phyloP scores from a whole-genome alignment of 2,329 filamentous ascomycete genomes.

The Zymoseptoria brevis region DNA sequence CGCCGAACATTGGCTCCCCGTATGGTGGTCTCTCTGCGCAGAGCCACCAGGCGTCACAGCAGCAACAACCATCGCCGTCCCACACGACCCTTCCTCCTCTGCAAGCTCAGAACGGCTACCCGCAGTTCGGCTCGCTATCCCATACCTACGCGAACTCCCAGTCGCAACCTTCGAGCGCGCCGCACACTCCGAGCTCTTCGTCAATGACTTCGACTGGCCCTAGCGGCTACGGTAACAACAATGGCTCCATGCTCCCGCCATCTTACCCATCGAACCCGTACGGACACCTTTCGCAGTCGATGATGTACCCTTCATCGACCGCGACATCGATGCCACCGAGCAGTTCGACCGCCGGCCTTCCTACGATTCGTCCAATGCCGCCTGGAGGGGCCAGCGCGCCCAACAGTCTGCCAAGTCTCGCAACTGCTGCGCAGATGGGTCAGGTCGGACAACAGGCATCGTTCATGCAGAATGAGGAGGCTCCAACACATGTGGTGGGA shows the following conservation, averaged over 20 bases:
- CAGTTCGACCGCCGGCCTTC: constrained; percentile 25
- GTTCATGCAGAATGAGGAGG: constrained; percentile 34
- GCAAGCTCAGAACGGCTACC: constrained; percentile 27
- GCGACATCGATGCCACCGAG: constrained; percentile 23
- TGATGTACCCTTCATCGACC: constrained; percentile 27
- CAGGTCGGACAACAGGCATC: constrained; percentile 28
- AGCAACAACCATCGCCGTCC: constrained; percentile 13
- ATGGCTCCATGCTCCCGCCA: constrained; percentile 30
- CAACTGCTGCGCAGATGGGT: constrained; percentile 20
- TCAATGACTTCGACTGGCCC: constrained; percentile 22
- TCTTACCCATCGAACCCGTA: constrained; percentile 24
- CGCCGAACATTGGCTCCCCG: constrained; percentile 1
- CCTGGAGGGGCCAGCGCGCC: constrained; percentile 32
- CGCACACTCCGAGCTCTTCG: constrained; percentile 28
- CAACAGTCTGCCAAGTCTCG: constrained; percentile 31
- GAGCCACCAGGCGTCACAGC: constrained; percentile 13
- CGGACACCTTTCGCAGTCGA: constrained; percentile 22
- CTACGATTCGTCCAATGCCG: constrained; percentile 35
- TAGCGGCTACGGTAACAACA: constrained; percentile 22
- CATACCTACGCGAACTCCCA: constrained; percentile 26
- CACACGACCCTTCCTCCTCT: constrained; percentile 31
- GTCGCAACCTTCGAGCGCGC: constrained; percentile 27
- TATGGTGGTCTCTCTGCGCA: constrained; percentile 22
- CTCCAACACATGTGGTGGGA: constrained; percentile 82
- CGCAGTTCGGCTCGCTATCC: constrained; percentile 28